Conservation (phyloP, 805 yeast species). For the Saccharomycopsis sp. region DNA sequence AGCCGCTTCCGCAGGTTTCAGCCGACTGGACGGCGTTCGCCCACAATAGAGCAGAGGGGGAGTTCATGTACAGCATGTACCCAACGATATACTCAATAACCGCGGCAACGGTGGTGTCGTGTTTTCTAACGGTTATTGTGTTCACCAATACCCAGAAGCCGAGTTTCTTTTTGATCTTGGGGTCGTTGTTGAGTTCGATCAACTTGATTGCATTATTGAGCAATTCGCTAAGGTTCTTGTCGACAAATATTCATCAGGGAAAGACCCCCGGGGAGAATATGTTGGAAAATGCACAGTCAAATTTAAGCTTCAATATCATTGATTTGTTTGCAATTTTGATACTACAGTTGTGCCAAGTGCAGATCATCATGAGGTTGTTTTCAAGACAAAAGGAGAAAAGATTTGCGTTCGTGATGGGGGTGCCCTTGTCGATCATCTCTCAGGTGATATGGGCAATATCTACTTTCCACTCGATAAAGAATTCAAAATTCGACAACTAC, state of each 20-base stretch:
- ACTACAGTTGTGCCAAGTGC: constrained; percentile 61
- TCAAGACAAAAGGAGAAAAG: constrained; percentile 61
- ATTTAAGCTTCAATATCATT: constrained; percentile 40
- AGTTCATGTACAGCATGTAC: constrained; percentile 48
- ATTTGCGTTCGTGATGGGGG: constrained; percentile 50
- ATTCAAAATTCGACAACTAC: constrained; percentile 17
- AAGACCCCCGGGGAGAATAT: constrained; percentile 35
- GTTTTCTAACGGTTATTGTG: constrained; percentile 54
- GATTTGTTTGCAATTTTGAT: constrained; percentile 51
- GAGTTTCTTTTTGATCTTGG: constrained; percentile 39
- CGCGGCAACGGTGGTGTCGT: constrained; percentile 54
- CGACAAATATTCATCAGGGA: constrained; percentile 31
- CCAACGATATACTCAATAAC: constrained; percentile 56
- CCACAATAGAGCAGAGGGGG: constrained; percentile 27
- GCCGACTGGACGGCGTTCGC: constrained; percentile 43
- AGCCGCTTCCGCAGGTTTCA: constrained; percentile 35
- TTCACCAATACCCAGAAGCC: constrained; percentile 60
- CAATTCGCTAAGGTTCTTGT: constrained; percentile 38
- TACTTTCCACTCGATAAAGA: constrained; percentile 30
- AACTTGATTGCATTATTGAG: constrained; percentile 45
- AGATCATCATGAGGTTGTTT: constrained; percentile 58
- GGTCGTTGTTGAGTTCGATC: constrained; percentile 44
- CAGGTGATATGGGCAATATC: constrained; percentile 67
- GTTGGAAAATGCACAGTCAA: constrained; percentile 33
- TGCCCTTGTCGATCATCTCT: constrained; percentile 41